Conservation (phyloP, 106 monocot genomes). For the Dioscorea zingiberensis region DNA sequence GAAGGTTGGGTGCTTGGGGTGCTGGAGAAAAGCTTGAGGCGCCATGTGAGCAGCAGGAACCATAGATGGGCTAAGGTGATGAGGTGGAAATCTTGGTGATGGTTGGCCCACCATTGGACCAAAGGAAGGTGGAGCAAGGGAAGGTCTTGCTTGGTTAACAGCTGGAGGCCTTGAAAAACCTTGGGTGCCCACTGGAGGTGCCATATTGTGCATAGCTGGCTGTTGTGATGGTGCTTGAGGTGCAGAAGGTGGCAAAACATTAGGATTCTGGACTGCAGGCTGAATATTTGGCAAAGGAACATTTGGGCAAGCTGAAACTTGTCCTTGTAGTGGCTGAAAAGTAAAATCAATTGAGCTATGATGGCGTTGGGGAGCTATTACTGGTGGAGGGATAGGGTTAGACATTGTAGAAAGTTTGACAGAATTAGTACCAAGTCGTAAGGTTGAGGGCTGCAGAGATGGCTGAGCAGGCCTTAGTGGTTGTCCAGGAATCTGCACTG, state of each 20-base stretch:
- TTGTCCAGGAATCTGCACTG: constrained; percentile 7
- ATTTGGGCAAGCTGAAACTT: constrained; percentile 19
- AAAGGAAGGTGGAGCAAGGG: background rate
- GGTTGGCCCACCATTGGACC: constrained; percentile 2
- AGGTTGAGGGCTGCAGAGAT: constrained; percentile 16
- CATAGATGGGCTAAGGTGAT: constrained; percentile 13
- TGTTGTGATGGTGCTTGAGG: constrained; percentile 40
- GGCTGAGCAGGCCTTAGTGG: constrained; percentile 6
- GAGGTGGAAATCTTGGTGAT: too few relatives aligned
- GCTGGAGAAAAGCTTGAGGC: constrained; percentile 16
- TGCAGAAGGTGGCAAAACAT: constrained; percentile 6
- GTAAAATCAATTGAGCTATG: constrained; percentile 66
- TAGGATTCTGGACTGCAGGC: constrained; percentile 2
- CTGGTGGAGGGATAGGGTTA: constrained; percentile 3
- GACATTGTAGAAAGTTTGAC: constrained; percentile 2
- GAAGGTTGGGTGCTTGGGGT: constrained; percentile 10
- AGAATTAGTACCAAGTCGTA: constrained; percentile 12
- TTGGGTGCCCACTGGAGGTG: constrained; percentile 5
- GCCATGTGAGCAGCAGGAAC: constrained; percentile 12
- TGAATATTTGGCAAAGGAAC: background rate
- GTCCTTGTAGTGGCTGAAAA: constrained; percentile 55
- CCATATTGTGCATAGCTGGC: constrained; percentile 35
- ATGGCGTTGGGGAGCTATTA: constrained; percentile 31
- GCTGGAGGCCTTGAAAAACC: constrained; percentile 6
- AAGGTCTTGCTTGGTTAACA: constrained; percentile 14